A percentile compares a stretch with the other conserved stretches of the same genome.
These are phyloP conservation scores for Coemansia sp. DNA, from an alignment of 192 early-diverging fungal genomes.

Conservation along the genomic window DNA sequence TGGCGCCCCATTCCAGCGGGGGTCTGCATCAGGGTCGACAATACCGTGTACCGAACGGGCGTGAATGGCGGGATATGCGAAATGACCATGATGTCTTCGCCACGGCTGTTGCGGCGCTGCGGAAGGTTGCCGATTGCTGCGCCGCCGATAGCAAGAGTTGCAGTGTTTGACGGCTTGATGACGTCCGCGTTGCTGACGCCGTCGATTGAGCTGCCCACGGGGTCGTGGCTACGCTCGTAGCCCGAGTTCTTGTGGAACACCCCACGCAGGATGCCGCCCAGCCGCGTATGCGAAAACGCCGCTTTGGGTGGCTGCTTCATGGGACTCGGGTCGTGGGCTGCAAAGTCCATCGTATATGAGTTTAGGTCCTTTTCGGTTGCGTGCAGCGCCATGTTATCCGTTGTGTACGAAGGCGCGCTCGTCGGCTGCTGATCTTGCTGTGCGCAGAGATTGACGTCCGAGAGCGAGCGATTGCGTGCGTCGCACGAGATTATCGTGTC, in stretches of 20 bases:
- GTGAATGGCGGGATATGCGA: conserved; percentile 52
- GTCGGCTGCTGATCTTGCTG: not conserved
- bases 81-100: conserved; percentile 52
- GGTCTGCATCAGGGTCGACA: conserved; percentile 48
- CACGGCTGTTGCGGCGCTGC: conserved; percentile 48
- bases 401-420: conserved; percentile 3
- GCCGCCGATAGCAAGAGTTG: conserved; percentile 39
- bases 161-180: conserved; percentile 40
- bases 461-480: conserved; percentile 10
- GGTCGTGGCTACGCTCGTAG: conserved; percentile 7
- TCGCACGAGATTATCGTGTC: conserved; percentile 40
- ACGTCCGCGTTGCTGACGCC: not conserved
- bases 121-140: conserved; percentile 50
- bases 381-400: conserved; percentile 1
- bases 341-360: conserved; percentile 8
- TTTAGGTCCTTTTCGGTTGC: not conserved
- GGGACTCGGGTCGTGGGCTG: not conserved
- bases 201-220: not conserved
- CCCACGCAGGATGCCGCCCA: conserved; percentile 16
- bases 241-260: conserved; percentile 7
- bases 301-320: not conserved
- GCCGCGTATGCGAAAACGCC: not conserved
- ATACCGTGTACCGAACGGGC: conserved; percentile 44
- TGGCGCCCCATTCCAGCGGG: conserved; percentile 45
- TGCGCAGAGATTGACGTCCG: conserved; percentile 16